Evolutionary conservation across 306 rosid species (phyloP), one percentile per base, ranked within the genome.

Genomic region (Psophocarpus tetragonolobus): DNA sequence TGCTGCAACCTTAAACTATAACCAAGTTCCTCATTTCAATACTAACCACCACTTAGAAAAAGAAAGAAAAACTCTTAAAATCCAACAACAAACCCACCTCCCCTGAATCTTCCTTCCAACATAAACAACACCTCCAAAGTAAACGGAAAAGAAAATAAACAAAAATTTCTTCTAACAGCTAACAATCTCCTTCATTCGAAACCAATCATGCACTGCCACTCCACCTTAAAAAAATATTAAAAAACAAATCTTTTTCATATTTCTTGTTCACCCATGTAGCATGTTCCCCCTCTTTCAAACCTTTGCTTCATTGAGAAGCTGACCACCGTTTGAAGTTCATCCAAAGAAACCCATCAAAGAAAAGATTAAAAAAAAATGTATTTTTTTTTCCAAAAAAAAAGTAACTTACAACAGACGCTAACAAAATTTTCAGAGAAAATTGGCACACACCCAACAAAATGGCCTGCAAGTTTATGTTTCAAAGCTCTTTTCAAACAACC

Each of bases 231-330:
- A 3, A 13, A 17, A 29, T 61, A 41, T 15, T 32, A 21, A 27
- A 41, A 39, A 47, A n/a, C 20, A 15, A 63, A 23, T 42, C 20
- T 53, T 45, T 74, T 39, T 60, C 38, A 44, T 8, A 14, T 27
- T 15, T 44, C 26, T 0, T 68, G 38, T 2, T 44, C 71, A 62
- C 48, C 74, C 71, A 84, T 17, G 54, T 20, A 68, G 69, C 70
- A 68, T 38, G 57, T 77, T 67, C 53, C 35, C 63, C 53, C 29
- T 53, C 84, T 56, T 71, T 57, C 81, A 77, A 47, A 84, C 44
- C 85, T 73, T 89, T 87, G 88, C 93, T 87, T 91, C 84, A 71
- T 78, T 50, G 77, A 54, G 86, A 91, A 89, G 92, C 85, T 84
- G 77, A 64, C 27, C 85, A 74, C 36, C 60, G 61, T 60, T 67